phyloP scores from a whole-genome alignment of 148 eudicot genomes.

The Gaultheria prostrata region DNA sequence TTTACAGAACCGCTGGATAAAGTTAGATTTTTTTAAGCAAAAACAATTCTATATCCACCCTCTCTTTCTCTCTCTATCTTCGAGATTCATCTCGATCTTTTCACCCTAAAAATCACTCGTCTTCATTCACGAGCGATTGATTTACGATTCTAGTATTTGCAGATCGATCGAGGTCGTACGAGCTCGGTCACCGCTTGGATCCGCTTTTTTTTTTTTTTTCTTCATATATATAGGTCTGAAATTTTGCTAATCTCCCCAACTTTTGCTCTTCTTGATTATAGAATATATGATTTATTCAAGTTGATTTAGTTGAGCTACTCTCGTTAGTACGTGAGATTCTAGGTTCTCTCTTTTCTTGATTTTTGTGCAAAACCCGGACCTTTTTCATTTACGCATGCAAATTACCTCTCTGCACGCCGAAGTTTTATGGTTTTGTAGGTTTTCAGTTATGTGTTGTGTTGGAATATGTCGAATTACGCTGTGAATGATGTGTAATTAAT shows the following conservation, averaged over 20 bases:
- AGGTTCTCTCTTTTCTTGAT: neutral
- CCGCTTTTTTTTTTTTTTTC: neutral
- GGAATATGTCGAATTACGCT: neutral
- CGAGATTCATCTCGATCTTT: constrained; percentile 8
- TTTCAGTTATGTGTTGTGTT: neutral
- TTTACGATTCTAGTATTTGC: neutral
- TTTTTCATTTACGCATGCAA: neutral
- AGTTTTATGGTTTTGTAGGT: neutral
- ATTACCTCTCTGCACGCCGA: neutral
- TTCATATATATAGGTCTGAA: constrained; percentile 6
- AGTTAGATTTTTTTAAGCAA: no score
- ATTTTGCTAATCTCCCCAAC: neutral
- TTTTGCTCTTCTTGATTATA: no score
- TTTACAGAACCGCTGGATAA: no score
- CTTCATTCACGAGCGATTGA: neutral
- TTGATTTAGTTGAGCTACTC: neutral
- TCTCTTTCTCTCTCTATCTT: constrained; percentile 10
- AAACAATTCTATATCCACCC: no score
- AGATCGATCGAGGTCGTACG: constrained; percentile 19
- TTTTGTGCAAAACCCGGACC: neutral
- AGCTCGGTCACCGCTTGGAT: constrained; percentile 2
- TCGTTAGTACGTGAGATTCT: neutral
- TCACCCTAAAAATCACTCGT: neutral
- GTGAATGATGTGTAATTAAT: neutral
- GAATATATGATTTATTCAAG: neutral